Conservation (phyloP, 169 alveolate genomes). For the Cryptosporidium canis region DNA sequence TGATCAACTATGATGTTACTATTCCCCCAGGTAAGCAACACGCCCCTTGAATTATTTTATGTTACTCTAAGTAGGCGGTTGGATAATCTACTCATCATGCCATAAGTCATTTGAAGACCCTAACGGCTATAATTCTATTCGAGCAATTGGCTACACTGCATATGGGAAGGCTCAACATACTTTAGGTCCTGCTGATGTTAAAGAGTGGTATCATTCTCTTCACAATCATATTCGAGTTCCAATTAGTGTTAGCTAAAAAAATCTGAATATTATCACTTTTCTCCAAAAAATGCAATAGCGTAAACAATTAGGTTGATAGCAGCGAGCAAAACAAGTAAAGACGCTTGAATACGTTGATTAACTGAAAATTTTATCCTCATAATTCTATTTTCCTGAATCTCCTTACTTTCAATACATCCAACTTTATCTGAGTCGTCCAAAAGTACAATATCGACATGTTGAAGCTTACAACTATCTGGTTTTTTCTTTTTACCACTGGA, state of each 20-base stretch:
- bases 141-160: conserved; percentile 67
- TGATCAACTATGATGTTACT: conserved; percentile 44
- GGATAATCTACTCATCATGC: conserved; percentile 64
- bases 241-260: not conserved
- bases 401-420: conserved; percentile 1
- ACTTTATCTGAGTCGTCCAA: conserved; percentile 28
- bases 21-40: conserved; percentile 67
- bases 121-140: conserved; percentile 45
- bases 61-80: conserved; percentile 9
- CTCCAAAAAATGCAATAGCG: conserved; percentile 11
- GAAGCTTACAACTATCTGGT: not conserved
- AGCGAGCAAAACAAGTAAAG: conserved; percentile 12
- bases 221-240: conserved; percentile 59
- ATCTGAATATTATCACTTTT: not conserved
- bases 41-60: not conserved
- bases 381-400: not conserved
- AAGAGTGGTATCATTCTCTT: conserved; percentile 49
- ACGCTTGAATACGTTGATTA: conserved; percentile 32
- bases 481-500: not conserved
- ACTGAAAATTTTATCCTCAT: not conserved
- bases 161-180: conserved; percentile 15
- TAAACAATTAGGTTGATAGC: conserved; percentile 13
- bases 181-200: conserved; percentile 8
- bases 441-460: not conserved
- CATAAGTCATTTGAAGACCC: conserved; percentile 31